Percentiles rank a stretch among this genome's conserved stretches.
Conservation (phyloP, 139 green algal genomes). For the Yamagishiella unicocca region DNA sequence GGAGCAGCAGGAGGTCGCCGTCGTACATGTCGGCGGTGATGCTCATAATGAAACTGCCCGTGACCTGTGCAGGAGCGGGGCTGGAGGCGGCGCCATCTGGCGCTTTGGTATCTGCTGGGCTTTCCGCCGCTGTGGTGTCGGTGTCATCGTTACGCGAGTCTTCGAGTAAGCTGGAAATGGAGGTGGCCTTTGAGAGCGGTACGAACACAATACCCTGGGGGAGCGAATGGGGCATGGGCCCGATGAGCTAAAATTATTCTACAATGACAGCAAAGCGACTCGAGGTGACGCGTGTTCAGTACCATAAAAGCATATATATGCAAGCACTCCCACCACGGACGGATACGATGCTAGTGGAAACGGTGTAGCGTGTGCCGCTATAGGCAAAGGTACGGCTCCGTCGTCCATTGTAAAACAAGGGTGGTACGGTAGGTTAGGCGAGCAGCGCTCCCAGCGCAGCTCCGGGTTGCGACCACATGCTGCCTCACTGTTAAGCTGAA, state of each 20-base stretch:
- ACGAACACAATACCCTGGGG: constrained; percentile 6
- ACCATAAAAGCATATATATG: no score
- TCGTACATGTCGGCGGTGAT: background rate
- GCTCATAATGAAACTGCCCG: background rate
- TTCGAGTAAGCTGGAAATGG: background rate
- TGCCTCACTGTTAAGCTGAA: background rate
- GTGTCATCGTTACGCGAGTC: background rate
- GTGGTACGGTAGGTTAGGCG: background rate
- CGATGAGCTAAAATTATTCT: background rate
- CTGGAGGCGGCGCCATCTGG: background rate
- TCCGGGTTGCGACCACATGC: background rate
- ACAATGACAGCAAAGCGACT: background rate
- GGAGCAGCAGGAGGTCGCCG: constrained; percentile 5
- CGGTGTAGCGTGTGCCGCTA: background rate
- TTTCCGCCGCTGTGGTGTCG: background rate
- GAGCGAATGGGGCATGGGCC: background rate
- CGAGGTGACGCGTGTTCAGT: no score
- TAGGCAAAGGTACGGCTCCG: background rate
- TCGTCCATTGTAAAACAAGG: no score
- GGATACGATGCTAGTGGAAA: background rate
- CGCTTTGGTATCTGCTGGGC: background rate
- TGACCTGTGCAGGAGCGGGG: background rate
- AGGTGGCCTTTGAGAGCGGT: background rate
- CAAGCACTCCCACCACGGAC: no score
- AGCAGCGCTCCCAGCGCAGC: background rate